phyloP scores from a whole-genome alignment of 2,329 filamentous ascomycete species.

The Phyllosticta citriasiana region DNA sequence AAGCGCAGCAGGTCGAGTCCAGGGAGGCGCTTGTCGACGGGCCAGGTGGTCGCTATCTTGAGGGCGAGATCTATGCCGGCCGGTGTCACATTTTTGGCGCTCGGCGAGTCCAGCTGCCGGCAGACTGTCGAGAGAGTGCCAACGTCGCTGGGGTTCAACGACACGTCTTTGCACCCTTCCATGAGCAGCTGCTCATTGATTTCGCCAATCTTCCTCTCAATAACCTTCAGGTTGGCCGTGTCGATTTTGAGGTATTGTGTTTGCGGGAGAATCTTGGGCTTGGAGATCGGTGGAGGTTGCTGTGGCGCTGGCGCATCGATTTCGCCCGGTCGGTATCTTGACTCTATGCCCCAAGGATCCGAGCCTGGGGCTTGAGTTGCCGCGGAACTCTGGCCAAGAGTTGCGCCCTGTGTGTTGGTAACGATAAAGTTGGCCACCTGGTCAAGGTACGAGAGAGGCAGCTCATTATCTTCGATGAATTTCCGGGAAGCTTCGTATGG shows the following conservation, averaged over 20 bases:
- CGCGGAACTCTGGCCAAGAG: conserved; percentile 51
- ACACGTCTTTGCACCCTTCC: conserved; percentile 60
- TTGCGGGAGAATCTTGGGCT: conserved; percentile 61
- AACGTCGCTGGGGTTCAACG: conserved; percentile 64
- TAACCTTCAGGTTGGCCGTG: conserved; percentile 57
- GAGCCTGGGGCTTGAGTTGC: conserved; percentile 41
- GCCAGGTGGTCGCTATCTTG: conserved; percentile 69
- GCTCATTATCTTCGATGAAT: conserved; percentile 80
- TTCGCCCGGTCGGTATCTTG: conserved; percentile 68
- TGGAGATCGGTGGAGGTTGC: conserved; percentile 25
- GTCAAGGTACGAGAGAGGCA: conserved; percentile 79
- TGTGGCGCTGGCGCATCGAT: conserved; percentile 28
- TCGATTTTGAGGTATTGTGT: conserved; percentile 69
- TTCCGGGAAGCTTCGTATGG: conserved; percentile 85
- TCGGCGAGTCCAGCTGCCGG: conserved; percentile 48
- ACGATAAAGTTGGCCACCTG: conserved; percentile 89
- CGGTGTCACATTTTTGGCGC: conserved; percentile 16
- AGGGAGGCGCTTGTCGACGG: conserved; percentile 67
- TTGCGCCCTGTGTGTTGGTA: conserved; percentile 78
- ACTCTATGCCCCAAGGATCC: conserved; percentile 71
- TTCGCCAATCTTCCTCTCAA: conserved; percentile 66
- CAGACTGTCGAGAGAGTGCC: conserved; percentile 52
- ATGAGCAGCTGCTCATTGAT: conserved; percentile 65
- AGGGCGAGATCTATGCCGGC: conserved; percentile 55
- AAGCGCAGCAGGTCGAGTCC: conserved; percentile 83